Evolutionary conservation across 2,329 filamentous ascomycete genomes (phyloP), one percentile per base, ranked within the genome.

Genomic region (Penicillium thymicola): DNA sequence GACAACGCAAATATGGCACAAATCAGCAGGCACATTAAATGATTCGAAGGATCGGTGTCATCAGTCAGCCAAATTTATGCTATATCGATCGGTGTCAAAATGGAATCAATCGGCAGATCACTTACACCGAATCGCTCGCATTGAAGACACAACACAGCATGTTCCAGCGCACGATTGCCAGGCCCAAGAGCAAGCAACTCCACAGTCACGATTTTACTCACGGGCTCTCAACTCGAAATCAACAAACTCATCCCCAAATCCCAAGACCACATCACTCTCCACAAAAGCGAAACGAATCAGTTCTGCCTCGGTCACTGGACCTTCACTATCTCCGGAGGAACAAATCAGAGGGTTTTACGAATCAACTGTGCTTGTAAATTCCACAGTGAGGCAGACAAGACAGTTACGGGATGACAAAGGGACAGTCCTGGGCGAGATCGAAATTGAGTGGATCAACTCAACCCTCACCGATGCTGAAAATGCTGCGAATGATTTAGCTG

Each of bases 401-500:
- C 38, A 53, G 25, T 28, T 64, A 2, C 46, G 50, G 30, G 53
- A 61, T 16, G 46, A 44, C 2, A 62, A 59, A 10, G 30, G 32
- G 3, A 16, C n/a, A 18, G 21, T n/a, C 3, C 40, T 66, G 13
- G 62, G 62, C 11, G 62, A 66, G 30, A 62, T 66, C 10, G 66
- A 68, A 25, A 50, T 40, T 7, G 55, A 59, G 13, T 70, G 68
- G 69, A 63, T 70, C 21, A 57, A 64, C 18, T 55, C 60, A 2
- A 66, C 61, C 9, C 63, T 73, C 34, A 59, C 62, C 34, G 73
- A 71, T 41, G 65, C 71, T 34, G 70, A 72, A 40, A 73, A 72
- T 46, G 70, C 72, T 41, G 62, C 63, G 32, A 65, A 68, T 51
- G 64, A 72, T 50, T 66, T 77, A 23, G 56, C 58, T 3, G 30